These are phyloP conservation scores for Penicillium flavigenum DNA, from an alignment of 495 filamentous ascomycete species.

Conservation along the genomic window DNA sequence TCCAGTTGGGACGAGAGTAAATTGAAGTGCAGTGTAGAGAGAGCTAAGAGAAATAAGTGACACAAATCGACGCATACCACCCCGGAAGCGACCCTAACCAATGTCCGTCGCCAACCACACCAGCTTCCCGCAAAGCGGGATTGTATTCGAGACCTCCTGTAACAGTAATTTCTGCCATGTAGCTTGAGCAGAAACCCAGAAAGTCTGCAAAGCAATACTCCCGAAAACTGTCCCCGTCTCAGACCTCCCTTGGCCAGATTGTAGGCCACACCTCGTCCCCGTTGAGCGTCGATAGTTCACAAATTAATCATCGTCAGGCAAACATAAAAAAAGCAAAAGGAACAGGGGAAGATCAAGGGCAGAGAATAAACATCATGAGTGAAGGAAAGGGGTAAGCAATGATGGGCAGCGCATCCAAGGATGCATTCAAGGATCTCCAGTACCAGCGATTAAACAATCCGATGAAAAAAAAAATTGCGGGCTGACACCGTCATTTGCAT, in stretches of 20 bases:
- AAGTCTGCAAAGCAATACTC: constrained; percentile 14
- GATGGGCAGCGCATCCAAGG: constrained; percentile 21
- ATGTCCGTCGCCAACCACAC: constrained; percentile 48
- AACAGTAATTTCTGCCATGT: constrained; percentile 3
- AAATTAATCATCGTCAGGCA: constrained; percentile 12
- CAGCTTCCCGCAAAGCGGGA: constrained; percentile 17
- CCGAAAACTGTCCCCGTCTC: constrained; percentile 17
- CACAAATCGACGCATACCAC: constrained; percentile 49
- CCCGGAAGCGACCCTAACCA: constrained; percentile 55
- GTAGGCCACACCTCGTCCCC: constrained; percentile 32
- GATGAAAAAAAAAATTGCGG: constrained; percentile 19
- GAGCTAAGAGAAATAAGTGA: constrained; percentile 20
- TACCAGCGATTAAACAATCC: constrained; percentile 24
- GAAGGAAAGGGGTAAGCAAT: constrained; percentile 14
- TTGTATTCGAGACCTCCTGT: constrained; percentile 5
- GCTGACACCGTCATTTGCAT: constrained; percentile 38
- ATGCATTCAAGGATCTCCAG: constrained; percentile 30
- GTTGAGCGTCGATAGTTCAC: constrained; percentile 29
- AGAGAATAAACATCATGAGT: constrained; percentile 18
- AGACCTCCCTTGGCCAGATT: constrained; percentile 14
- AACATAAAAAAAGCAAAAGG: constrained; percentile 13
- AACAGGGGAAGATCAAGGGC: constrained; percentile 20
- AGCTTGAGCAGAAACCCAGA: constrained; percentile 17
- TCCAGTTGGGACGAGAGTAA: constrained; percentile 14
- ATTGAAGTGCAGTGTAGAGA: constrained; percentile 15